phyloP scores from a whole-genome alignment of 2,329 filamentous ascomycete genomes.

The Ciborinia camelliae region DNA sequence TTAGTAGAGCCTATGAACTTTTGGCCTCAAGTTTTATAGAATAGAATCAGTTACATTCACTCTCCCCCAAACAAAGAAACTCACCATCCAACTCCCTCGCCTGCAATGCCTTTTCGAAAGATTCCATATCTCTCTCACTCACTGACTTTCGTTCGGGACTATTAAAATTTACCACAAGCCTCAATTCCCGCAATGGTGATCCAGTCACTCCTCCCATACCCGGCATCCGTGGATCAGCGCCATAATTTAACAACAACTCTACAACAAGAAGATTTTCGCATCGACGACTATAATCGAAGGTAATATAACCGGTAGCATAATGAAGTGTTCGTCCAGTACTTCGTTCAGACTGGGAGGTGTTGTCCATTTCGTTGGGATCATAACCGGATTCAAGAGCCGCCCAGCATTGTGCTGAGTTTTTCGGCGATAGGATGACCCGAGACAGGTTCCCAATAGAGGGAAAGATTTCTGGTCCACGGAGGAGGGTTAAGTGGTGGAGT shows the following conservation, averaged over 20 bases:
- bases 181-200: not conserved
- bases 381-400: not conserved
- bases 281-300: conserved; percentile 3
- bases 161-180: not conserved
- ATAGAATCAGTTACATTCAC: not conserved
- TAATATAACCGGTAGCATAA: not conserved
- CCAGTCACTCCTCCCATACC: not conserved
- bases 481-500: not conserved
- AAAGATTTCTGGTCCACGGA: not conserved
- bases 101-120: not conserved
- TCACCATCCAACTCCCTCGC: not conserved
- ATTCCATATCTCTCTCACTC: not conserved
- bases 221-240: not conserved
- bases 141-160: no score
- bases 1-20: no score
- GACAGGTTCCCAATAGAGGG: not conserved
- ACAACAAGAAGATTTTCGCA: not conserved
- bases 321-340: not conserved
- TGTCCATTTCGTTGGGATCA: not conserved
- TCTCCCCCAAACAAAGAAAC: not conserved
- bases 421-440: not conserved
- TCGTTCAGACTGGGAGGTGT: not conserved
- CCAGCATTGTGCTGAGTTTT: not conserved
- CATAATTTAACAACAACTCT: conserved; percentile 4
- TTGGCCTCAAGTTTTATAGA: not conserved